Evolutionary conservation across 805 yeast species (phyloP).

Genomic region (Metschnikowia noctiluminum): DNA sequence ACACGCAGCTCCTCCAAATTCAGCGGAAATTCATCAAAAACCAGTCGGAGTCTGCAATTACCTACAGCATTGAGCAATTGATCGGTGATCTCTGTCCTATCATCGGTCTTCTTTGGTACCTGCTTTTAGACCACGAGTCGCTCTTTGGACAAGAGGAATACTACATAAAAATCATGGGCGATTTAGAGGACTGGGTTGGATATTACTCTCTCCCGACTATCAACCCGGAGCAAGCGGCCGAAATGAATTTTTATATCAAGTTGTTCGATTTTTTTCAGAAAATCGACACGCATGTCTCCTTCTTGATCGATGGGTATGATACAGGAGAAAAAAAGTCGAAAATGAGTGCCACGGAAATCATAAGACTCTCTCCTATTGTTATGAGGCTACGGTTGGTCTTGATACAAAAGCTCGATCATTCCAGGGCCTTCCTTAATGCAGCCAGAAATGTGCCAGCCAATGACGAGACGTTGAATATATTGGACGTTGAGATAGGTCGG

Average conservation of each 20-base stretch:
- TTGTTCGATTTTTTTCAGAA: conserved; percentile 36
- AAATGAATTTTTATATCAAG: conserved; percentile 5
- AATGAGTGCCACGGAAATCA: conserved; percentile 47
- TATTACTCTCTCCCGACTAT: conserved; percentile 23
- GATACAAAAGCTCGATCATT: conserved; percentile 24
- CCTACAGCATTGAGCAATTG: conserved; percentile 31
- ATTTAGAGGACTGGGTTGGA: conserved; percentile 56
- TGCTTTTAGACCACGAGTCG: conserved; percentile 34
- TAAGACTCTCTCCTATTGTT: conserved; percentile 51
- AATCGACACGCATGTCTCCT: conserved; percentile 27
- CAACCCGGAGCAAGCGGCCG: neutral
- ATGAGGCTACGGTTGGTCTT: conserved; percentile 48
- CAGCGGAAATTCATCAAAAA: conserved; percentile 36
- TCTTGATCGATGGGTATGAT: conserved; percentile 30
- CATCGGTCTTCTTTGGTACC: conserved; percentile 59
- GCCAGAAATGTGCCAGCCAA: neutral
- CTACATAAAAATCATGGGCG: conserved; percentile 61
- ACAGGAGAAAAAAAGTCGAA: conserved; percentile 8
- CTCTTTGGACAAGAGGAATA: conserved; percentile 62
- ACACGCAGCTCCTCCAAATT: conserved; percentile 14
- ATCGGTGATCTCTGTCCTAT: conserved; percentile 46
- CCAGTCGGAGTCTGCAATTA: conserved; percentile 20
- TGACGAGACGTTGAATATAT: conserved; percentile 15
- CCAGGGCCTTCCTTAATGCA: conserved; percentile 5
- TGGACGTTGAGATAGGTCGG: conserved; percentile 37